Evolutionary conservation across 176 grass and related monocot species (phyloP).

Genomic region (Avena sativa): DNA sequence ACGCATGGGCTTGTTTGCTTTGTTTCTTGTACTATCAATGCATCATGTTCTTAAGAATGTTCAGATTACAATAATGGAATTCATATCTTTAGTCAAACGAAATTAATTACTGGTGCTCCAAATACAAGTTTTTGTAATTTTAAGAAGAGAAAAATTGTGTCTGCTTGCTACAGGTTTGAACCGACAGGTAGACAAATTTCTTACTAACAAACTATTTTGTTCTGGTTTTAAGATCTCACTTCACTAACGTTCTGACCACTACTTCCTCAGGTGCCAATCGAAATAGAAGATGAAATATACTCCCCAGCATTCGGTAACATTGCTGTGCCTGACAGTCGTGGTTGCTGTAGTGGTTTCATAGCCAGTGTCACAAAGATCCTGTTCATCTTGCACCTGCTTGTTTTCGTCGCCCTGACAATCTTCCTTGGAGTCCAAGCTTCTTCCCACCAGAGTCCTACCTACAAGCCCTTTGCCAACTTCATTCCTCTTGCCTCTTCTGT

Average conservation of each 20-base stretch:
- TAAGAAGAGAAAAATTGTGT: neutral
- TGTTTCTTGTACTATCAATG: neutral
- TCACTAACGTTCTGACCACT: constrained; percentile 34
- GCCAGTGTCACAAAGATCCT: constrained; percentile 56
- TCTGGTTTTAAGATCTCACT: neutral
- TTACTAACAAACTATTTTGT: neutral
- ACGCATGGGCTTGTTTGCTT: constrained; percentile 11
- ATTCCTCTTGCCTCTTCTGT: constrained; percentile 56
- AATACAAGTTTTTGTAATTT: neutral
- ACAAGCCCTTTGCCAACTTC: constrained; percentile 67
- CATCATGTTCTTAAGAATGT: neutral
- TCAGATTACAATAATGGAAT: neutral
- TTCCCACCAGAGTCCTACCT: constrained; percentile 55
- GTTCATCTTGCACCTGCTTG: constrained; percentile 72
- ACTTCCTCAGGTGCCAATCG: constrained; percentile 49
- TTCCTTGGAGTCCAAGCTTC: constrained; percentile 69
- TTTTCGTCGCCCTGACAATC: constrained; percentile 63
- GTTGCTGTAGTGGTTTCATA: constrained; percentile 63
- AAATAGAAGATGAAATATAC: constrained; percentile 56
- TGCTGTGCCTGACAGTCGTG: constrained; percentile 45
- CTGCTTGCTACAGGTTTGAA: neutral
- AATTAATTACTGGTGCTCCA: neutral
- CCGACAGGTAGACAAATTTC: neutral
- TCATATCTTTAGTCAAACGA: constrained; percentile 18
- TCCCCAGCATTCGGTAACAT: constrained; percentile 54